Base-by-base conservation (phyloP, 768 basidiomycete genomes). In the Daedaleopsis nitida region DNA sequence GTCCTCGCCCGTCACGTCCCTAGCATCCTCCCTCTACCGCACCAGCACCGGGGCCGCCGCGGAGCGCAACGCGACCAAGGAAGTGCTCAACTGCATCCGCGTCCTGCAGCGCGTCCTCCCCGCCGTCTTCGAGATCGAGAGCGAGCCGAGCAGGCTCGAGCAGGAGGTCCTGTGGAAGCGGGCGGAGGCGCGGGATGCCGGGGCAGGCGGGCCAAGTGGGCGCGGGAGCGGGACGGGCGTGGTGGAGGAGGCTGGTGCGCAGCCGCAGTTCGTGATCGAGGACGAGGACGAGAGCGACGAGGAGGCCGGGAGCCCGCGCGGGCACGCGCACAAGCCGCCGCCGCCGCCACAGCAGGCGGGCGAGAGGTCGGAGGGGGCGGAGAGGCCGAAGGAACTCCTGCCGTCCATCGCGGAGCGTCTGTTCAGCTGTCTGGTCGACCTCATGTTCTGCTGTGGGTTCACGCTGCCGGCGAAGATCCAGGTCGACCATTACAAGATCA, bases 391-490 rank as follows among this genome's bases (percentile, higher is more conserved):
- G 69, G 83, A 81, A 69, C 76, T 75, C 14, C 71, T 86, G 34
- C 94, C 92, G n/a, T 89, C 91, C 17, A 75, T 96, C 5, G 91
- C 87, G 0, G 93, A 96, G 69, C 81, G 84, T 63, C 77, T 98
- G 21, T 89, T 96, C 65, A 84, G 81, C 67, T 86, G 87, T 60
- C 77, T 93, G 11, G 84, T 93, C 58, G 96, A 98, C 71, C 79
- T 98, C 12, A 72, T 97, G 42, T 98, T 96, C 73, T 94, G 94
- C 70, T 96, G 93, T 66, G 94, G 93, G 13, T 97, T 98, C 68
- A 96, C 95, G 0, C 76, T 98, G 10, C 92, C 96, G 10, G 82
- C 81, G 32, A 85, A 84, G 72, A 78, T 90, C 48, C 88, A 92
- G 71, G 83, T 86, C 51, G 88, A 91, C 69, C 88, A 89, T 66